Evolutionary conservation across 202 grass and related monocot genomes (phyloP), one percentile per base, ranked within the genome.

Genomic region (Setaria italica): DNA sequence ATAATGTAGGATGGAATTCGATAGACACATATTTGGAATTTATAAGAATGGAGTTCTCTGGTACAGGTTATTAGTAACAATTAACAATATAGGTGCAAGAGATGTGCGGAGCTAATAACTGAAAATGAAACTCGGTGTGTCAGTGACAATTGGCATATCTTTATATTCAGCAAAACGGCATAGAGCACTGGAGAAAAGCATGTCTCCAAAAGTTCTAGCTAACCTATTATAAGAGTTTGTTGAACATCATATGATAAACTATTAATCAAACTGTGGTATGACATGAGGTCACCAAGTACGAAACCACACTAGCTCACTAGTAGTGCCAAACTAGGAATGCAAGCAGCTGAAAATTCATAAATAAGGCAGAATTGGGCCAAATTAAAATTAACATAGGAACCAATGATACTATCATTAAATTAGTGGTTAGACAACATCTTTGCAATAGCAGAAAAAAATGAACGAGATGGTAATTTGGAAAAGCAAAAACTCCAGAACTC

Each of bases 301-400:
- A 50, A 56, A 62, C 59, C 45, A 62, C 6, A 5, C 10, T 32
- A 49, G 1, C 16, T 78, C 10, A 77, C 48, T 82, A 63, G 1
- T 20, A 78, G 39, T 71, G 72, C 15, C 14, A 82, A 78, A 79
- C 29, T 86, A 82, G 50, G 30, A 87, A 80, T 63, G 30, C 12
- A 43, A 63, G 70, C 21, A 39, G 5, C 67, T 53, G 29, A 63
- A 86, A 65, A 67, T 37, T 63, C 59, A 7, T 51, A 43, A 19
- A 86, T 39, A 62, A 41, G 49, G 9, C 20, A 64, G 62, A 67
- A 81, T 55, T 16, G 53, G 4, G 3, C 19, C 8, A 80, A 74
- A 87, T 47, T 49, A 39, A 76, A 74, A 67, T 77, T 29, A 85
- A 21, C 37, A 29, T 37, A 15, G 42, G 39, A 82, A 72, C 42